These are phyloP conservation scores for Drosera capensis DNA, from an alignment of 148 eudicot genomes.

Conservation along the genomic window DNA sequence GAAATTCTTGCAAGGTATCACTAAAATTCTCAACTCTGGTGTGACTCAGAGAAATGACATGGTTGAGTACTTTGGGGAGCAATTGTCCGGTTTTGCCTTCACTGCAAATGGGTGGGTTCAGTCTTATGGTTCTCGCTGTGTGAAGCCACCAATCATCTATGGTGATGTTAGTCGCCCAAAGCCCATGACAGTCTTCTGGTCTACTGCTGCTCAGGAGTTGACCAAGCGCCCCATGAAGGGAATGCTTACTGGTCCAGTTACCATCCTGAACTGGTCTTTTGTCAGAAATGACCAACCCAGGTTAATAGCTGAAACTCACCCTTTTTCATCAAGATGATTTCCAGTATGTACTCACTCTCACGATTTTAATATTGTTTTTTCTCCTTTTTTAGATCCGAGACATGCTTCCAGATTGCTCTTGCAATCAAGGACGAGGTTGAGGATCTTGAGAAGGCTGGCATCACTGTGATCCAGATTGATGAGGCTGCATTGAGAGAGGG, in stretches of 20 bases:
- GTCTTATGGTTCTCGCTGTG: conserved; percentile 81
- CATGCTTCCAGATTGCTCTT: conserved; percentile 10
- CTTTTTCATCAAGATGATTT: background rate
- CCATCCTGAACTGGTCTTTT: conserved; percentile 68
- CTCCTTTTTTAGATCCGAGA: conserved; percentile 6
- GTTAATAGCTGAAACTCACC: conserved; percentile 6
- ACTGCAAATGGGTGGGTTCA: conserved; percentile 78
- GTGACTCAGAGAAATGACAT: conserved; percentile 53
- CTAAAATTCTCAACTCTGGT: conserved; percentile 1
- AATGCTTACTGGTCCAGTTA: conserved; percentile 81
- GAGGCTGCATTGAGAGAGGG: conserved; percentile 12
- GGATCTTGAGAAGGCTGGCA: conserved; percentile 8
- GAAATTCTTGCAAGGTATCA: background rate
- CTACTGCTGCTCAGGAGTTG: conserved; percentile 51
- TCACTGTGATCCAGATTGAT: conserved; percentile 7
- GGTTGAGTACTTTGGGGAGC: conserved; percentile 81
- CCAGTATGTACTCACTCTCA: background rate
- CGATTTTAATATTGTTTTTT: background rate
- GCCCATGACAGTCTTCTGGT: conserved; percentile 77
- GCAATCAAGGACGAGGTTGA: conserved; percentile 12
- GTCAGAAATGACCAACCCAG: conserved; percentile 55
- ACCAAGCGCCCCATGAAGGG: conserved; percentile 75
- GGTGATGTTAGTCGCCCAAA: conserved; percentile 82
- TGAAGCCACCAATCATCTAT: conserved; percentile 73
- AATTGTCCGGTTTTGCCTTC: conserved; percentile 71